These are phyloP conservation scores for Pseudogymnoascus sp. DNA, from an alignment of 2,329 filamentous ascomycete genomes.

Conservation along the genomic window DNA sequence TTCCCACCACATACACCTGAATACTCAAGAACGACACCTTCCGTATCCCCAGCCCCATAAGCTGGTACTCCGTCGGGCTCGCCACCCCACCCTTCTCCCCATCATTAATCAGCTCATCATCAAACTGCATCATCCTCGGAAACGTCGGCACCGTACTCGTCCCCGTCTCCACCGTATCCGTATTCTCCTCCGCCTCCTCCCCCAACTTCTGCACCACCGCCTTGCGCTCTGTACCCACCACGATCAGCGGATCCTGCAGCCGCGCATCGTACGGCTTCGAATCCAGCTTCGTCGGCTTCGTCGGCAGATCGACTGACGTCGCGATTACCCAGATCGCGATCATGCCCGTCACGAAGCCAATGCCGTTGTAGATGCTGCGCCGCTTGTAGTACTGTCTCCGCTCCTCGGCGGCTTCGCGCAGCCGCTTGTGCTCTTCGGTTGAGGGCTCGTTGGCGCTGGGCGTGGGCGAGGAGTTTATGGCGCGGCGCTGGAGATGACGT, in stretches of 20 bases:
- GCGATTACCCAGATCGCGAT: slow-evolving; percentile 27
- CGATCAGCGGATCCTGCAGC: slow-evolving; percentile 23
- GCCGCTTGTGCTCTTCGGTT: neutral
- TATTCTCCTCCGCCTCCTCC: slow-evolving; percentile 32
- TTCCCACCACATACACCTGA: slow-evolving; percentile 88
- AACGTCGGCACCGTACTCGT: slow-evolving; percentile 27
- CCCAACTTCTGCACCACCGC: slow-evolving; percentile 25
- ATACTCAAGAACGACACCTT: slow-evolving; percentile 85
- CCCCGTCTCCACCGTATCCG: slow-evolving; percentile 28
- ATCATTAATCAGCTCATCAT: slow-evolving; percentile 18
- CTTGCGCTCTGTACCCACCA: slow-evolving; percentile 25
- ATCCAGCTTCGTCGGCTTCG: slow-evolving; percentile 17
- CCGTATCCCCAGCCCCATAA: slow-evolving; percentile 80
- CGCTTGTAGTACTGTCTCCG: slow-evolving; percentile 25
- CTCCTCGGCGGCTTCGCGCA: slow-evolving; percentile 7
- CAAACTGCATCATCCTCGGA: slow-evolving; percentile 24
- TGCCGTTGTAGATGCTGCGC: slow-evolving; percentile 23
- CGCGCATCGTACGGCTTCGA: slow-evolving; percentile 13
- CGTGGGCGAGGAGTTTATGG: neutral
- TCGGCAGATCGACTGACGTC: slow-evolving; percentile 22
- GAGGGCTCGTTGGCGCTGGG: neutral
- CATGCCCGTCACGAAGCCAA: slow-evolving; percentile 25
- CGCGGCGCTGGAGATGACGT: slow-evolving; percentile 4
- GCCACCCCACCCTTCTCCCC: slow-evolving; percentile 9
- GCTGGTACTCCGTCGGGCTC: slow-evolving; percentile 63